Percentiles rank a stretch among this genome's conserved stretches.
These are phyloP conservation scores for Lachnellula subtilissima DNA, from an alignment of 2,329 filamentous ascomycete genomes.

Conservation along the genomic window DNA sequence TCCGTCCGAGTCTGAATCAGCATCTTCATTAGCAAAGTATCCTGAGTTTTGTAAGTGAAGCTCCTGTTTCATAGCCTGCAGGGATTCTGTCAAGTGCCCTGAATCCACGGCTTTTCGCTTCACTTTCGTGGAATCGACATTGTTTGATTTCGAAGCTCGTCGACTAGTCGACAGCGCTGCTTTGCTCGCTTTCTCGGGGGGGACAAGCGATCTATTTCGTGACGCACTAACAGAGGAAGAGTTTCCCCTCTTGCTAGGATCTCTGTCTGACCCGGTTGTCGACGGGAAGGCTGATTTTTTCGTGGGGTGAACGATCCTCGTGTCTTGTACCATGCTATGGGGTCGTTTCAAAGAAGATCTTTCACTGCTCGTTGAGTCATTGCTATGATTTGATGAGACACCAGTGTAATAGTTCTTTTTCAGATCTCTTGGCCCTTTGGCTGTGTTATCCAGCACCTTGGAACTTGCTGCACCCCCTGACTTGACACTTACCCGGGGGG, in stretches of 20 bases:
- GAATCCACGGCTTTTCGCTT: background rate
- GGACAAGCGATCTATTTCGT: background rate
- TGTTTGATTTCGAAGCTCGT: background rate
- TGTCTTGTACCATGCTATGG: background rate
- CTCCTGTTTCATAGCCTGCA: background rate
- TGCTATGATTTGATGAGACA: background rate
- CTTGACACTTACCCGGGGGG: no score
- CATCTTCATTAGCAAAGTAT: background rate
- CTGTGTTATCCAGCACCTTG: no score
- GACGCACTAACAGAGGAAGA: background rate
- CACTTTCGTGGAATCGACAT: background rate
- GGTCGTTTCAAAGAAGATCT: background rate
- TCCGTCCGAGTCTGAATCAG: background rate
- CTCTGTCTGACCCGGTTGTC: background rate
- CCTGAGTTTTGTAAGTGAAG: background rate
- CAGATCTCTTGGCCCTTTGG: no score
- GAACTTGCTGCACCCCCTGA: no score
- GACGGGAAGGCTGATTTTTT: background rate
- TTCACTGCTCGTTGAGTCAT: background rate
- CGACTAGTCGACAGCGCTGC: background rate
- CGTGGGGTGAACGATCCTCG: background rate
- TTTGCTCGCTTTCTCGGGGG: background rate
- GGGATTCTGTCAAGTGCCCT: background rate
- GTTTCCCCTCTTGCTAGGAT: background rate
- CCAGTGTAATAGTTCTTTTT: background rate